phyloP scores from a whole-genome alignment of 2,329 filamentous ascomycete genomes.

The Fusarium napiforme region DNA sequence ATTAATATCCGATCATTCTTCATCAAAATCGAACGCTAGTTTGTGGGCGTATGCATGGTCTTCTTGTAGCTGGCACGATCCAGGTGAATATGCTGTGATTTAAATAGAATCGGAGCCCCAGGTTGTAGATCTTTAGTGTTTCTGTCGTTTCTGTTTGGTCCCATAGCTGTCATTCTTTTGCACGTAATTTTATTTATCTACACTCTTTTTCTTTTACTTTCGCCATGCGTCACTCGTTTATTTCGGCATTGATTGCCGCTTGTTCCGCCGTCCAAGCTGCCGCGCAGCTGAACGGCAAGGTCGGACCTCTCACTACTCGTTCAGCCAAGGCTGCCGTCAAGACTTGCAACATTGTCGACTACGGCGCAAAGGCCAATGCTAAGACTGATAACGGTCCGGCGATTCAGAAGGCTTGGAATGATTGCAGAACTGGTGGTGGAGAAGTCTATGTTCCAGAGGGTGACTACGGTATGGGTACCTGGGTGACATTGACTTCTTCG shows the following conservation, averaged over 20 bases:
- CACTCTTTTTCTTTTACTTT: not conserved
- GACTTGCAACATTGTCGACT: constrained; percentile 36
- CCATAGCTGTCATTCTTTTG: not conserved
- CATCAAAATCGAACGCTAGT: not conserved
- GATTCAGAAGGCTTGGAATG: constrained; percentile 35
- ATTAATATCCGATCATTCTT: not conserved
- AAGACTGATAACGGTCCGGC: constrained; percentile 29
- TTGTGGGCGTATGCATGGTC: accelerated
- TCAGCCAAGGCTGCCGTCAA: constrained; percentile 31
- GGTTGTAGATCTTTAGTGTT: not conserved
- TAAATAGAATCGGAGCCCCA: not conserved
- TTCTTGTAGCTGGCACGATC: accelerated
- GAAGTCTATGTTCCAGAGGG: constrained; percentile 34
- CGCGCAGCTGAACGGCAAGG: constrained; percentile 35
- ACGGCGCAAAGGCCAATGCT: constrained; percentile 24
- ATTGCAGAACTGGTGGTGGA: constrained; percentile 23
- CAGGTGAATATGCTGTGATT: too few species aligned
- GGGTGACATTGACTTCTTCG: constrained; percentile 29
- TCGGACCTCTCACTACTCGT: constrained; percentile 24
- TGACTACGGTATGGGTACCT: constrained; percentile 33
- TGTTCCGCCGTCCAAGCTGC: constrained; percentile 29
- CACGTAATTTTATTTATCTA: not conserved
- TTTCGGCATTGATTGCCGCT: constrained; percentile 33
- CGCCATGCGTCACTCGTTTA: constrained; percentile 14
- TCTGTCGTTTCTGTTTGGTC: not conserved